Conservation (phyloP, 2,329 filamentous ascomycete genomes). For the Fusarium annulatum region DNA sequence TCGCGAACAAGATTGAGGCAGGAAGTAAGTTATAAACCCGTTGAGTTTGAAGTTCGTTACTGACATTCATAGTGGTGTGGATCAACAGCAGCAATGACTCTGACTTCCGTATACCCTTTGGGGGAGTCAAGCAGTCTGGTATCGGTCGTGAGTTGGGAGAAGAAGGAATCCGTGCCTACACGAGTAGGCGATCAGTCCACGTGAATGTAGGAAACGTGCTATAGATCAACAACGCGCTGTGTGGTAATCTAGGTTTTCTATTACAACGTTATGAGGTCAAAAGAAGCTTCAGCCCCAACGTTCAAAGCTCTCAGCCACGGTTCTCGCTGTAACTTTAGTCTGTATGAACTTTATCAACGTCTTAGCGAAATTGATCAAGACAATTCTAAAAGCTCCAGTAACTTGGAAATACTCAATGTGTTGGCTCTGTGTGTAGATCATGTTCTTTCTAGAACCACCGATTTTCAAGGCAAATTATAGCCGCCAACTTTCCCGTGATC, state of each 20-base stretch:
- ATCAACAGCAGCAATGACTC: slow-evolving; percentile 61
- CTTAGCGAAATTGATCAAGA: neutral
- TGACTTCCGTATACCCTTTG: slow-evolving; percentile 57
- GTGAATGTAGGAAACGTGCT: slow-evolving; percentile 50
- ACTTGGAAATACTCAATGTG: neutral
- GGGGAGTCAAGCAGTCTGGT: slow-evolving; percentile 60
- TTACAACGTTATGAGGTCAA: neutral
- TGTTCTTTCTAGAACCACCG: rapidly evolving
- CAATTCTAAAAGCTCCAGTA: neutral
- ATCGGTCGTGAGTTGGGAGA: slow-evolving; percentile 59
- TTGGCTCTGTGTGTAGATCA: neutral
- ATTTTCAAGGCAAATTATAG: neutral
- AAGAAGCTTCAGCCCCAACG: neutral
- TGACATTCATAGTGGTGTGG: slow-evolving; percentile 54
- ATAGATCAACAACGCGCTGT: neutral
- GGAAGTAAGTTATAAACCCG: slow-evolving; percentile 50
- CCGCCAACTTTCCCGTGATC: neutral
- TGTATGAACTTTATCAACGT: neutral
- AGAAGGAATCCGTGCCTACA: slow-evolving; percentile 56
- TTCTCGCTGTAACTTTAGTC: neutral
- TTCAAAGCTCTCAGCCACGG: neutral
- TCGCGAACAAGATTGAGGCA: slow-evolving; percentile 68
- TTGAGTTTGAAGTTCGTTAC: rapidly evolving
- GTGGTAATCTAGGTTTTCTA: neutral
- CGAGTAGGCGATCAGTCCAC: slow-evolving; percentile 58